Evolutionary conservation across 2,329 filamentous ascomycete species (phyloP), one percentile per base, ranked within the genome.

Genomic region (Stemphylium lycopersici): DNA sequence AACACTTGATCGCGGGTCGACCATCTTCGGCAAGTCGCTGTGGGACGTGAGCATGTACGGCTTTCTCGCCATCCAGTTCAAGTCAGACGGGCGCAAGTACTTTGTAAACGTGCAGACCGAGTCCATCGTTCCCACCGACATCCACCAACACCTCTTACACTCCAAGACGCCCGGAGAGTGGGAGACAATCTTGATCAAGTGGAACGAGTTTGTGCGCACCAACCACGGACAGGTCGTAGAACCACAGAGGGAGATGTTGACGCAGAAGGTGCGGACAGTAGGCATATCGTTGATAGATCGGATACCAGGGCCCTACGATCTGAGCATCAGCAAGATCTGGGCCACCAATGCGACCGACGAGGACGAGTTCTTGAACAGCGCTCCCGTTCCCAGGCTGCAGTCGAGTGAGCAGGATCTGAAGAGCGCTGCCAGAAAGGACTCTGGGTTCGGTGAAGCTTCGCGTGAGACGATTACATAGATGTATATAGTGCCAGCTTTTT

Each of bases 71-170:
- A 77, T 99, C 69, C 88, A 93, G 12, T 83, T 99, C 66, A 95
- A 92, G 74, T 93, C 90, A 3, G 95, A 98, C 71, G 93, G 92
- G 13, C 83, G 95, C 55, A 89, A 90, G 67, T 99, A 98, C 79
- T 91, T 96, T 53, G 86, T 99, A 68, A 99, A 99, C 76, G 80
- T 99, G 13, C 95, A 98, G 79, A 96, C 93, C 3, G 93, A 99
- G 71, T 90, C 90, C 1, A 88, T 99, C 50, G 90, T 96, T 42
- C 90, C 91, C 10, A 93, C 92, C n/a, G 95, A 99, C 74, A 82
- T 99, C 59, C 95, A 98, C 75, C 95, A 99, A 74, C 95, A 99
- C 76, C 83, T 95, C 44, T 78, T 99, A 4, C 96, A 91, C 65
- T 83, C 89, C 7, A 88, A 87, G 68, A 84, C 85, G 7, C 87